These are phyloP conservation scores for Neofusicoccum sp. DNA, from an alignment of 2,329 filamentous ascomycete genomes.

Conservation along the genomic window DNA sequence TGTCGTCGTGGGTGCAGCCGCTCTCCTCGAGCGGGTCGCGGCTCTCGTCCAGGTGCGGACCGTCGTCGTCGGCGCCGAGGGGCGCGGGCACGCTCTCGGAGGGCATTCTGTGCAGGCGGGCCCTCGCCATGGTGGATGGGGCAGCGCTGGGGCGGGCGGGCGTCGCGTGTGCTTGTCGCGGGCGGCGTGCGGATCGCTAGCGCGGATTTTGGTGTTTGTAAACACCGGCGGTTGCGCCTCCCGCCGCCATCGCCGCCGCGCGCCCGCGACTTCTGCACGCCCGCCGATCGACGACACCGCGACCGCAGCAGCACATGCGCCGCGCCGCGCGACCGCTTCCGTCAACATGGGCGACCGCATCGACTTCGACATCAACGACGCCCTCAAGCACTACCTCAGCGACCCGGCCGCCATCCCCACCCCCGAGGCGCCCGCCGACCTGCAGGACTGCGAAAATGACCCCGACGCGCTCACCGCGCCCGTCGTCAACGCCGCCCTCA, in stretches of 20 bases:
- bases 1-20: slow-evolving; percentile 49
- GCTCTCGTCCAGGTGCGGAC: slow-evolving; percentile 47
- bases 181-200: not conserved
- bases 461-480: slow-evolving; percentile 78
- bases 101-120: not conserved
- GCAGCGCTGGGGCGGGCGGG: not conserved
- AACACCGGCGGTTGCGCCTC: slow-evolving; percentile 8
- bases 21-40: slow-evolving; percentile 53
- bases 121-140: slow-evolving; percentile 6
- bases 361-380: slow-evolving; percentile 94
- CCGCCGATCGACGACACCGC: slow-evolving; percentile 27
- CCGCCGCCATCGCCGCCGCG: slow-evolving; percentile 23
- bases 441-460: slow-evolving; percentile 91
- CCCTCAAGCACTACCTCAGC: slow-evolving; percentile 94
- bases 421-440: slow-evolving; percentile 78
- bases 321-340: slow-evolving; percentile 25
- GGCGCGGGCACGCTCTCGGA: not conserved
- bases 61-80: not conserved
- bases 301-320: slow-evolving; percentile 25
- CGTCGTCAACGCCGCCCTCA: slow-evolving; percentile 81
- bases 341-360: slow-evolving; percentile 67
- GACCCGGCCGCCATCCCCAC: slow-evolving; percentile 83
- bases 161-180: not conserved
- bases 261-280: slow-evolving; percentile 5
- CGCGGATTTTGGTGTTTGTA: slow-evolving; percentile 8